Percentiles rank a stretch among this genome's conserved stretches.
Conservation (phyloP, 2,329 filamentous ascomycete genomes). For the Aspergillus felis region DNA sequence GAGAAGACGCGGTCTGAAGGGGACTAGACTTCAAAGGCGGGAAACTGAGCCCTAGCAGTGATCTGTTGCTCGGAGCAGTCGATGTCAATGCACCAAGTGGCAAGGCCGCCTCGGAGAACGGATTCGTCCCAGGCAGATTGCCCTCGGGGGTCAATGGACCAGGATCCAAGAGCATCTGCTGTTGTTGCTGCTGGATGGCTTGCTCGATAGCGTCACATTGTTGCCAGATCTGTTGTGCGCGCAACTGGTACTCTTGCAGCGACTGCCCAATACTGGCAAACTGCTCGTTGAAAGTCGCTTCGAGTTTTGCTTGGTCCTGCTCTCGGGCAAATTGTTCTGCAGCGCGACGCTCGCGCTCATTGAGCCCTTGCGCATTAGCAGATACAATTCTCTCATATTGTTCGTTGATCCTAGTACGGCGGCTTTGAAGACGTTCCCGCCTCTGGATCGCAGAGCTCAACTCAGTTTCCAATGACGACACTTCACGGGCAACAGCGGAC, state of each 20-base stretch:
- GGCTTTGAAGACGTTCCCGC: constrained; percentile 56
- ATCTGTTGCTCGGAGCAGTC: constrained; percentile 27
- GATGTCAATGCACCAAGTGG: constrained; percentile 24
- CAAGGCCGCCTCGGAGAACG: constrained; percentile 27
- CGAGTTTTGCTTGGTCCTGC: constrained; percentile 43
- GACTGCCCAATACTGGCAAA: constrained; percentile 39
- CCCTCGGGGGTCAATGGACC: constrained; percentile 58
- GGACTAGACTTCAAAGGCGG: constrained; percentile 33
- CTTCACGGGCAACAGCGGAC: constrained; percentile 49
- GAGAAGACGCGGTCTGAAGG: constrained; percentile 33
- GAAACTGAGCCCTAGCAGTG: constrained; percentile 35
- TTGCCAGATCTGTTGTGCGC: constrained; percentile 42
- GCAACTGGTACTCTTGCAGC: constrained; percentile 42
- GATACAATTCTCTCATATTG: constrained; percentile 58
- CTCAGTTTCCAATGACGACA: constrained; percentile 51
- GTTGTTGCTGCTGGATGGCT: constrained; percentile 43
- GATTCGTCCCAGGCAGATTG: constrained; percentile 51
- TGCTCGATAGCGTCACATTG: constrained; percentile 42
- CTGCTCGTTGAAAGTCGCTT: constrained; percentile 42
- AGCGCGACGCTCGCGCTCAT: constrained; percentile 50
- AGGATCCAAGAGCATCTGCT: constrained; percentile 40
- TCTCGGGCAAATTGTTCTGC: constrained; percentile 46
- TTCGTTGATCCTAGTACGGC: constrained; percentile 56
- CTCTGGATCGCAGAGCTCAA: constrained; percentile 51
- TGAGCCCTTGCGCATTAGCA: constrained; percentile 55